Evolutionary conservation across 1,139 yeast species (phyloP).

Genomic region (Nadsonia starkeyi-henricii): DNA sequence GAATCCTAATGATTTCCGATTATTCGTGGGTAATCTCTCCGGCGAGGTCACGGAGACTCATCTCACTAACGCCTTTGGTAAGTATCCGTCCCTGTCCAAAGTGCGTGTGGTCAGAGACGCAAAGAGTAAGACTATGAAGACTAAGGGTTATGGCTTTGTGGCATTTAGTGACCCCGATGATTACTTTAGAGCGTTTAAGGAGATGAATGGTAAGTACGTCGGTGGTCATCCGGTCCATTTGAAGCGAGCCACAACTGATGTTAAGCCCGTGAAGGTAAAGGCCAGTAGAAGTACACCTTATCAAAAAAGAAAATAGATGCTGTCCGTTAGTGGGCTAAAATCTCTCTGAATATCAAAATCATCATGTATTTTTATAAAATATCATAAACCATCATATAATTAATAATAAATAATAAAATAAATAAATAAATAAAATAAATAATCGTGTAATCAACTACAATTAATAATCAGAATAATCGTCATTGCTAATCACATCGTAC

Average conservation of each 20-base stretch:
- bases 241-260: conserved; percentile 46
- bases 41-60: conserved; percentile 49
- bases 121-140: conserved; percentile 30
- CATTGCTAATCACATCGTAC: too few relatives aligned
- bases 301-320: conserved; percentile 4
- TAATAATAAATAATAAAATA: neutral
- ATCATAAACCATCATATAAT: conserved; percentile 1
- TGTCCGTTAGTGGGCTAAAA: neutral
- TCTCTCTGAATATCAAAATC: neutral
- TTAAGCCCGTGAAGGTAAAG: conserved; percentile 22
- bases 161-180: conserved; percentile 48
- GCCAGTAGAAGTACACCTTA: conserved; percentile 9
- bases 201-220: conserved; percentile 62
- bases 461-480: too few relatives aligned
- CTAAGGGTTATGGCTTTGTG: conserved; percentile 52
- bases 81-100: conserved; percentile 37
- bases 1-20: conserved; percentile 55
- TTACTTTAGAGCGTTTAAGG: conserved; percentile 55
- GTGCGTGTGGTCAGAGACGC: conserved; percentile 31
- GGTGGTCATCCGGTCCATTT: conserved; percentile 64
- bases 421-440: neutral
- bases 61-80: conserved; percentile 37
- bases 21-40: conserved; percentile 65
- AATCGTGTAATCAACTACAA: neutral
- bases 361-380: neutral